A percentile compares a stretch with the other conserved stretches of the same genome.
These are phyloP conservation scores for Ceratocystis alfenasii DNA, from an alignment of 2,329 filamentous ascomycete genomes.

Conservation along the genomic window DNA sequence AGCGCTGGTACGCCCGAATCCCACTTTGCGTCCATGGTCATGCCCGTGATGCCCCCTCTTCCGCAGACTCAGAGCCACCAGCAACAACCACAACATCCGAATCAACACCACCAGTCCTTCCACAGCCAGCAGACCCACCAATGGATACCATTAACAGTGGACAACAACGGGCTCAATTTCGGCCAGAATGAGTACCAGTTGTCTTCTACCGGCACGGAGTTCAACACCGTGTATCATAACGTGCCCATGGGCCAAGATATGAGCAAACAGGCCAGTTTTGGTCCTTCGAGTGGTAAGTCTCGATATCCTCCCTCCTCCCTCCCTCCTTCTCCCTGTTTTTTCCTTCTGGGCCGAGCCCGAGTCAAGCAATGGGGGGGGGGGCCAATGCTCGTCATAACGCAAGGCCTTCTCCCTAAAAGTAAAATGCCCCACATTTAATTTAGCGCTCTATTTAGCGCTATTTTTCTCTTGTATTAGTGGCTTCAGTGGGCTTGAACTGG, in stretches of 20 bases:
- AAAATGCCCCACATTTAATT: neutral
- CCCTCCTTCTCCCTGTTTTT: neutral
- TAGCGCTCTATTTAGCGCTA: neutral
- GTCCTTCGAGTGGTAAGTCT: constrained; percentile 2
- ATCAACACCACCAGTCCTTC: constrained; percentile 31
- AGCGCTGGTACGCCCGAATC: constrained; percentile 13
- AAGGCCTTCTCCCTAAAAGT: neutral
- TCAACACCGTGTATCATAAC: constrained; percentile 10
- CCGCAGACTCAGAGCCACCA: constrained; percentile 2
- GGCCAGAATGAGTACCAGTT: constrained; percentile 39
- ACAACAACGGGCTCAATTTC: constrained; percentile 1
- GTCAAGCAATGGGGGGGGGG: neutral
- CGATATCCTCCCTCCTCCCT: neutral
- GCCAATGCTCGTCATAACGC: neutral
- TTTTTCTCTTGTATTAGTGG: neutral
- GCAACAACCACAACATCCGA: constrained; percentile 9
- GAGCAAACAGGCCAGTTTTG: neutral
- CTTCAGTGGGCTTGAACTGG: neutral
- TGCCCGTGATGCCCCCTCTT: neutral
- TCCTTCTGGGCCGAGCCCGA: neutral
- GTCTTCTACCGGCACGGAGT: neutral
- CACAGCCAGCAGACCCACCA: constrained; percentile 37
- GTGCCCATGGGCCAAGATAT: constrained; percentile 6
- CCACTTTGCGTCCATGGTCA: constrained; percentile 13
- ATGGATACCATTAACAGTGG: constrained; percentile 39